Conservation (phyloP, 1,284 basidiomycete genomes). For the Heliocybe sulcata region DNA sequence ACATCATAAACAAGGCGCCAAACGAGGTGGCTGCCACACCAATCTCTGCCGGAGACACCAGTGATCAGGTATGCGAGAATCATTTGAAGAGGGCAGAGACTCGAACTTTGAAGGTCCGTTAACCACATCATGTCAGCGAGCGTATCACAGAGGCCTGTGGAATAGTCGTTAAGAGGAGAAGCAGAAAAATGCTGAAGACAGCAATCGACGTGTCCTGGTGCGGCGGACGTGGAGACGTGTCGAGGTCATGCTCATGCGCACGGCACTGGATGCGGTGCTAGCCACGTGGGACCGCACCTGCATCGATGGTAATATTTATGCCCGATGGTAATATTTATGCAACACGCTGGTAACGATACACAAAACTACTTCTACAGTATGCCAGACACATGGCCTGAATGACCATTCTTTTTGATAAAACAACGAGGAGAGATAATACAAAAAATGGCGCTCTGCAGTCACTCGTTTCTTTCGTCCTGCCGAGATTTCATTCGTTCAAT, state of each 20-base stretch:
- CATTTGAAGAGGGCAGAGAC: background rate
- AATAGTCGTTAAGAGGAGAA: background rate
- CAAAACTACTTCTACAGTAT: no score
- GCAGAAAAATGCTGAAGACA: background rate
- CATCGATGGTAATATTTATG: no score
- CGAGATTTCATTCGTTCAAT: no score
- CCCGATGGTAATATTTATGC: no score
- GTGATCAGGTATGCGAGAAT: background rate
- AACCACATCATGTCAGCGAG: slow-evolving; percentile 53
- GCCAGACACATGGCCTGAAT: no score
- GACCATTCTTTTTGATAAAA: no score
- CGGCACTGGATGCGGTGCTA: background rate
- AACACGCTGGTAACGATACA: no score
- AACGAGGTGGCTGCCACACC: slow-evolving; percentile 98
- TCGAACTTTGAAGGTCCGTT: slow-evolving; percentile 60
- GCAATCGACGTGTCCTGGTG: background rate
- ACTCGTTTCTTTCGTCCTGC: no score
- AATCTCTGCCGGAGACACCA: slow-evolving; percentile 56
- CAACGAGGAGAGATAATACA: no score
- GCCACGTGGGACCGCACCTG: no score
- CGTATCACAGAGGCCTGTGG: background rate
- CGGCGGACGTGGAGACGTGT: background rate
- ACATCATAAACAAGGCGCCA: slow-evolving; percentile 91
- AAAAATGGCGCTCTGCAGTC: no score
- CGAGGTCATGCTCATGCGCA: background rate